Evolutionary conservation across 371 early-diverging fungal species (phyloP), one percentile per base, ranked within the genome.

Genomic region (Mortierella sp.): DNA sequence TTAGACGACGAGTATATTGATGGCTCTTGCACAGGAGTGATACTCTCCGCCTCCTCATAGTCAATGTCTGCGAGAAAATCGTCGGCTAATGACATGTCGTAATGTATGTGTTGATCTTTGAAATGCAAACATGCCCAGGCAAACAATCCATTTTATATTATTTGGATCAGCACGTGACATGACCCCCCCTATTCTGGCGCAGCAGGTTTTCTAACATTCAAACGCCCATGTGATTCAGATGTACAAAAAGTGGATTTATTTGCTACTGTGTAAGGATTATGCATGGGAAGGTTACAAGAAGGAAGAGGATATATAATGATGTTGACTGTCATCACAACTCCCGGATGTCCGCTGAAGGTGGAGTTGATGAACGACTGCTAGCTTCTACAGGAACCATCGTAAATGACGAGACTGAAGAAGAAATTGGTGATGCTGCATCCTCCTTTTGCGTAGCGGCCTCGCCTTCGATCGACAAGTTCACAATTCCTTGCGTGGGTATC

Each of bases 1-100:
- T 29, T 5, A 17, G 56, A 32, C 3, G 56, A 56, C 4, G 12
- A 26, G 19, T 28, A 0, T 35, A 5, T 0, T 19, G 56, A 54
- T 2, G 56, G 47, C 34, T 26, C 66, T 23, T 56, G 86, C 72
- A 31, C 68, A 84, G 42, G 81, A 2, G 35, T 57, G 7, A 34
- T 34, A 32, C 28, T 82, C 12, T 86, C 85, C 2, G 85, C 88
- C 28, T 84, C 86, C 66, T 87, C 83, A 37, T 92, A 89, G 19
- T 68, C 91, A 23, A 92, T 86, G 76, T 93, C 94, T 6, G 92
- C 93, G 15, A 92, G 88, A 28, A 94, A 84, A 76, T 93, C 93
- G 64, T 93, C 93, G n/a, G 92, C 93, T 58, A 93, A 83, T 42
- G 92, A 87, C 88, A 88, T 89, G 22, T 35, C 6, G 19, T 26